Percentiles rank a stretch among this genome's conserved stretches.
Evolutionary conservation across 306 rosid species (phyloP).

Genomic region (Amphicarpaea edgeworthii): DNA sequence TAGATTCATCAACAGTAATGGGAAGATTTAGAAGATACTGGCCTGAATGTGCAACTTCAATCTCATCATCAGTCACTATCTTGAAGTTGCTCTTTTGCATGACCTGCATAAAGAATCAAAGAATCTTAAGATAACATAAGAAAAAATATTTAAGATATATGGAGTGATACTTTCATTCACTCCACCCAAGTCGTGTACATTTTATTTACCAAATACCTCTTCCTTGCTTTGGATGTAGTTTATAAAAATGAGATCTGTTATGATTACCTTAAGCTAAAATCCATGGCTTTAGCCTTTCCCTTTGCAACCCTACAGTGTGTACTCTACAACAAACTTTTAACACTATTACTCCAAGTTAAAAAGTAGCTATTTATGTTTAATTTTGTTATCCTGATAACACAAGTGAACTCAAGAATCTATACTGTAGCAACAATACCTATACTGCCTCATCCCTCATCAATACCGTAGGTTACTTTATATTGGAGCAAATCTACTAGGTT

Average conservation of each 20-base stretch:
- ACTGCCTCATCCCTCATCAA: background rate
- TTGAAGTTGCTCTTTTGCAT: conserved; percentile 98
- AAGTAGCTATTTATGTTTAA: background rate
- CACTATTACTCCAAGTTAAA: background rate
- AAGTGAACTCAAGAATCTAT: background rate
- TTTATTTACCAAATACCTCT: conserved; percentile 10
- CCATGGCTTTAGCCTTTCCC: background rate
- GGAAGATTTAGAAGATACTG: conserved; percentile 98
- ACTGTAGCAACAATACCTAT: background rate
- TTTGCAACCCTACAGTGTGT: conserved; percentile 9
- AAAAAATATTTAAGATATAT: conserved; percentile 14
- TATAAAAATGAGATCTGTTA: background rate
- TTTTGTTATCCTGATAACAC: background rate
- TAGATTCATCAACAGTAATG: conserved; percentile 86
- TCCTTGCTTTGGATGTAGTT: conserved; percentile 30
- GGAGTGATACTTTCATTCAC: conserved; percentile 30
- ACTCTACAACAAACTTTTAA: background rate
- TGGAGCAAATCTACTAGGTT: background rate
- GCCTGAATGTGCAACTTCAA: conserved; percentile 87
- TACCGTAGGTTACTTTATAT: background rate
- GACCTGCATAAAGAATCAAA: conserved; percentile 58
- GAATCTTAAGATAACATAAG: conserved; percentile 22
- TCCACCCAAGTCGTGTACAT: background rate
- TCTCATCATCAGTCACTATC: conserved; percentile 75
- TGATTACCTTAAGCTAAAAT: conserved; percentile 21